Evolutionary conservation across 1,284 basidiomycete species (phyloP).

Genomic region (Malassezia cuniculi): DNA sequence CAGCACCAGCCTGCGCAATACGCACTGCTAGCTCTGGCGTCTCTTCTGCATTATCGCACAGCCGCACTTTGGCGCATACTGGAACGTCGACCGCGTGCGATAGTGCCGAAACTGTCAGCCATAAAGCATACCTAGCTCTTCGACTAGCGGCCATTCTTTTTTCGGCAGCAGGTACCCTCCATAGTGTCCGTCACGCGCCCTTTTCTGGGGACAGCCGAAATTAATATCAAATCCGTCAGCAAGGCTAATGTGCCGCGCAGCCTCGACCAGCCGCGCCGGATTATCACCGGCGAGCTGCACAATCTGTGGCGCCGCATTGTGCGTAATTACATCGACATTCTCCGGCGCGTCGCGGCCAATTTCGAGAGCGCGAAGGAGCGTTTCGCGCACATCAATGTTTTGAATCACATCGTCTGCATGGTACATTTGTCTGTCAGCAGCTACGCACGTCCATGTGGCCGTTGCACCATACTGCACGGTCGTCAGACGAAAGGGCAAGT

Average conservation of each 20-base stretch:
- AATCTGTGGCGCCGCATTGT: constrained; percentile 49
- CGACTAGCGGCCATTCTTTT: constrained; percentile 57
- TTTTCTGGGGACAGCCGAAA: constrained; percentile 59
- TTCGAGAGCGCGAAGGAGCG: constrained; percentile 16
- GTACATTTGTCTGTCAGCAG: constrained; percentile 23
- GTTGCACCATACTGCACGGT: constrained; percentile 30
- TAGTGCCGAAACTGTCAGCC: constrained; percentile 47
- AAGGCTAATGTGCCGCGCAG: constrained; percentile 53
- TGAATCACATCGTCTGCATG: constrained; percentile 14
- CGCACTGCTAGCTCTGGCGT: constrained; percentile 53
- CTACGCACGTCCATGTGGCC: constrained; percentile 23
- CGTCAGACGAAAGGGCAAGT: constrained; percentile 30
- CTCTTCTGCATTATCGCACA: constrained; percentile 48
- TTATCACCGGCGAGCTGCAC: constrained; percentile 63
- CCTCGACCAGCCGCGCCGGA: constrained; percentile 52
- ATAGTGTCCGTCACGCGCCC: constrained; percentile 56
- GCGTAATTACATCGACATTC: constrained; percentile 8
- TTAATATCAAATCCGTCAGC: constrained; percentile 54
- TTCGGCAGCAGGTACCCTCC: constrained; percentile 60
- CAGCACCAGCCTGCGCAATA: constrained; percentile 55
- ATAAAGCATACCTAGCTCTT: constrained; percentile 47
- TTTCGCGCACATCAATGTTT: constrained; percentile 15
- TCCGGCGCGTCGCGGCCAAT: constrained; percentile 15
- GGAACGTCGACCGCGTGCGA: constrained; percentile 48
- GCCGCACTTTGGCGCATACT: constrained; percentile 53